Percentiles rank a stretch among this genome's conserved stretches.
These are phyloP conservation scores for Nannochloris sp. DNA, from an alignment of 139 green algal genomes.

Conservation along the genomic window DNA sequence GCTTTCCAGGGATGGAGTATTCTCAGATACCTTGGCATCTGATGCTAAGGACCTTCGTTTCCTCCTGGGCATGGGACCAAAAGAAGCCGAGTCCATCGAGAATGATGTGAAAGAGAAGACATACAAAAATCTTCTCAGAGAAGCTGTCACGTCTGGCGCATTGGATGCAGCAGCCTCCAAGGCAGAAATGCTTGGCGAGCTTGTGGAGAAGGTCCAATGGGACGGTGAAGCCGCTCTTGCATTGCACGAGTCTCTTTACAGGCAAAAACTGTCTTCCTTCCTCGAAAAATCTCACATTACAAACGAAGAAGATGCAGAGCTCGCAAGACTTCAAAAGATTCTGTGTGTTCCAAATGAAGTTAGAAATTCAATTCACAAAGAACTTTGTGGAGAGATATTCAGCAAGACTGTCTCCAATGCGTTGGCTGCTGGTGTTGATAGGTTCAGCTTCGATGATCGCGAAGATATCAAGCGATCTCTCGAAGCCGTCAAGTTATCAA, in stretches of 20 bases:
- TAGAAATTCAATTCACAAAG: slow-evolving; percentile 40
- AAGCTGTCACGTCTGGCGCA: slow-evolving; percentile 51
- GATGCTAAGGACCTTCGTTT: slow-evolving; percentile 54
- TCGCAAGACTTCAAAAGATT: slow-evolving; percentile 63
- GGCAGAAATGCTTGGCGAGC: slow-evolving; percentile 57
- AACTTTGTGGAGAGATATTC: slow-evolving; percentile 57
- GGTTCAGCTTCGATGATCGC: slow-evolving; percentile 49
- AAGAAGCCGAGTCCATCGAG: slow-evolving; percentile 57
- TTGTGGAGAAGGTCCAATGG: slow-evolving; percentile 71
- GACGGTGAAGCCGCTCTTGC: slow-evolving; percentile 61
- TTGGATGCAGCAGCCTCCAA: slow-evolving; percentile 42
- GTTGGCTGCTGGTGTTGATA: slow-evolving; percentile 42
- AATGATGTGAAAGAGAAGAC: slow-evolving; percentile 29
- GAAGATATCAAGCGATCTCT: slow-evolving; percentile 50
- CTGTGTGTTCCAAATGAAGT: slow-evolving; percentile 71
- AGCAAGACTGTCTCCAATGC: slow-evolving; percentile 33
- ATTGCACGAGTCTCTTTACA: slow-evolving; percentile 78
- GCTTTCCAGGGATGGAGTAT: slow-evolving; percentile 29
- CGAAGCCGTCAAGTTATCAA: slow-evolving; percentile 61
- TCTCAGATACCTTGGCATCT: slow-evolving; percentile 43
- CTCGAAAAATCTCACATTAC: slow-evolving; percentile 59
- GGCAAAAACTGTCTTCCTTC: slow-evolving; percentile 56
- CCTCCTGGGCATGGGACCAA: slow-evolving; percentile 66
- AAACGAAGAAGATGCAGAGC: slow-evolving; percentile 60
- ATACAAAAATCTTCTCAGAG: slow-evolving; percentile 66